Base-by-base conservation (phyloP, 73 alveolate genomes). In the Uronychia binucleata region DNA sequence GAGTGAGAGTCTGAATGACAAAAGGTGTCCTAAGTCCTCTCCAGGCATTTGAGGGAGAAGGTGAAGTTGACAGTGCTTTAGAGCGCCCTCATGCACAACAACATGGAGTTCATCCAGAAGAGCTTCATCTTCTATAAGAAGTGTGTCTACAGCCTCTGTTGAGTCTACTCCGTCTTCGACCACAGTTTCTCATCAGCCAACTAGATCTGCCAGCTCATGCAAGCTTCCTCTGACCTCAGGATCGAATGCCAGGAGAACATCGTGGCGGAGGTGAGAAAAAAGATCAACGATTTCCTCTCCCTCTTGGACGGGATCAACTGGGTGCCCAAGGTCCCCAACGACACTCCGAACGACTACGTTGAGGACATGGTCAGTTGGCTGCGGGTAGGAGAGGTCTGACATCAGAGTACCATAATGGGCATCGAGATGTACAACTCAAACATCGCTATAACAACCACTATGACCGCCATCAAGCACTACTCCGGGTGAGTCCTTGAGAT, bases 261-360 rank as follows among this genome's bases (percentile, higher is more conserved):
- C 0, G 77, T 75, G 29, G 58, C 84, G 1, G 84, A 83, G 59
- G 28, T 83, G 1, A 83, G 90, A 30, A 13, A 75, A 74, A 83
- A 76, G 79, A 74, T 83, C 31, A 75, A 30, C 33, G 83, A 83
- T 30, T 83, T 83, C 74, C 79, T 83, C 0, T 26, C 83, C 29
- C 67, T 83, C 26, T 33, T 83, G 34, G 90, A 83, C 26, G 90
- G 90, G 46, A 26, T 83, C 26, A 13, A 28, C 34, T 83, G 90
- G 90, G 33, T 81, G 34, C 90, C 90, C 0, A 83, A 83, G 79
- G 34, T 33, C 33, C 77, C 78, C 14, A 67, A 33, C 60, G 25
- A 26, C 1, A n/a, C 27, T 28, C 77, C 74, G 28, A 60, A 83
- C 75, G 90, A 83, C 1, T 83, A 59, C 79, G 84, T 83, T 1